phyloP scores from a whole-genome alignment of 2,329 filamentous ascomycete species.

The Trichoderma endophyticum region DNA sequence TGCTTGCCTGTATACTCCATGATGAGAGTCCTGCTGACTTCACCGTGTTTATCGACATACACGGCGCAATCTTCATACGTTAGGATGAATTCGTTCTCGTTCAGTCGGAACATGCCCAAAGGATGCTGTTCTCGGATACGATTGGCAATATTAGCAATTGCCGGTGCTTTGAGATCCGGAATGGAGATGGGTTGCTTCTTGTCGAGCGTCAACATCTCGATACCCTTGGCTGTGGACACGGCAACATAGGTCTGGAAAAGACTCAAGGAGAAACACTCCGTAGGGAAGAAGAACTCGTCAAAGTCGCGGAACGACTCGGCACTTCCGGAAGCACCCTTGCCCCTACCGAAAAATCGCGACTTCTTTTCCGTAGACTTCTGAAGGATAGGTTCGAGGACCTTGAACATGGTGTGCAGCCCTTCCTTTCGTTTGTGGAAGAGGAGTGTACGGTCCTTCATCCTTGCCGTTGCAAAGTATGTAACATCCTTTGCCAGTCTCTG shows the following conservation, averaged over 20 bases:
- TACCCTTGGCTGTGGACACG: slow-evolving; percentile 84
- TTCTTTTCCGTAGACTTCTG: slow-evolving; percentile 88
- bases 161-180: slow-evolving; percentile 75
- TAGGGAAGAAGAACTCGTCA: slow-evolving; percentile 97
- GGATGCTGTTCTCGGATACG: slow-evolving; percentile 81
- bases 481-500: slow-evolving; percentile 92
- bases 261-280: slow-evolving; percentile 92
- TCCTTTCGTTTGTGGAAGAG: slow-evolving; percentile 98
- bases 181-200: slow-evolving; percentile 96
- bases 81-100: slow-evolving; percentile 86
- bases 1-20: slow-evolving; percentile 98
- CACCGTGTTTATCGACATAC: slow-evolving; percentile 97
- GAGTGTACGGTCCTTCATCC: slow-evolving; percentile 93
- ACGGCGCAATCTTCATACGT: slow-evolving; percentile 96
- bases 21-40: slow-evolving; percentile 88
- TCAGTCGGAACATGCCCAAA: slow-evolving; percentile 93
- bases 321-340: slow-evolving; percentile 59
- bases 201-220: slow-evolving; percentile 94
- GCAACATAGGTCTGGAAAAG: slow-evolving; percentile 94
- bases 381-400: slow-evolving; percentile 91
- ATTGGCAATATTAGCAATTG: slow-evolving; percentile 79
- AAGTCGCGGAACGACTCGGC: slow-evolving; percentile 98
- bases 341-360: slow-evolving; percentile 61
- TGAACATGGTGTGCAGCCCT: slow-evolving; percentile 88
- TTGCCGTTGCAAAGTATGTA: slow-evolving; percentile 90